Evolutionary conservation across 2,329 filamentous ascomycete genomes (phyloP), one percentile per base, ranked within the genome.

Genomic region (Sarocladiaceae sp.): DNA sequence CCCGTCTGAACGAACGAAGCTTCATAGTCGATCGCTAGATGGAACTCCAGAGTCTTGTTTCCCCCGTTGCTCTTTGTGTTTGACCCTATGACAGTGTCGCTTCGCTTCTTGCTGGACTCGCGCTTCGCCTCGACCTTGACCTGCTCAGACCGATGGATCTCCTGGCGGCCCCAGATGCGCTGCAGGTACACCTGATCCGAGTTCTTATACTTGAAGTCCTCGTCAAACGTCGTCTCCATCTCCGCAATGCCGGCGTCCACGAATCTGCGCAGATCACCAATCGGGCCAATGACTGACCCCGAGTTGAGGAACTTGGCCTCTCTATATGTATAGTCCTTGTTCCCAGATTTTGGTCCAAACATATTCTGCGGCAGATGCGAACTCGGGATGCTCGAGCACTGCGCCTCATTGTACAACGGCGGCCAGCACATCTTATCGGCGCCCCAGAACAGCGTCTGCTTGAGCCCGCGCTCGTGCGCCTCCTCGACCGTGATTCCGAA

Each of bases 401-500:
- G 66, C 3, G 64, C 51, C 19, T 60, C 61, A 5, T 50, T 51
- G 45, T 48, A 50, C 45, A 67, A 60, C 7, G 56, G 52, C 2
- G 68, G 68, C 57, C 61, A 69, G 52, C 67, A 69, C 26, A 66
- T 52, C 55, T 72, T 71, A 56, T 72, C 68, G 6, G 67, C 58
- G 4, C 69, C 68, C 51, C 67, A 69, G 45, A 70, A 63, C 42
- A 72, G 57, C 6, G 65, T 66, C 35, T 66, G 63, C 26, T 59
- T 57, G 11, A 66, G 45, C 13, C 61, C 59, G 4, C 51, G 55
- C 13, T 48, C 48, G 20, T 58, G 54, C n/a, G 55, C 49, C 29
- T 63, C 57, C 43, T 58, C 47, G 15, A 59, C 51, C 18, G 53
- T 56, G 42, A 62, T 54, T 2, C 73, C 73, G 49, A 79, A 78